These are phyloP conservation scores for Kodamaea neixiangensis DNA, from an alignment of 805 yeast genomes.

Conservation along the genomic window DNA sequence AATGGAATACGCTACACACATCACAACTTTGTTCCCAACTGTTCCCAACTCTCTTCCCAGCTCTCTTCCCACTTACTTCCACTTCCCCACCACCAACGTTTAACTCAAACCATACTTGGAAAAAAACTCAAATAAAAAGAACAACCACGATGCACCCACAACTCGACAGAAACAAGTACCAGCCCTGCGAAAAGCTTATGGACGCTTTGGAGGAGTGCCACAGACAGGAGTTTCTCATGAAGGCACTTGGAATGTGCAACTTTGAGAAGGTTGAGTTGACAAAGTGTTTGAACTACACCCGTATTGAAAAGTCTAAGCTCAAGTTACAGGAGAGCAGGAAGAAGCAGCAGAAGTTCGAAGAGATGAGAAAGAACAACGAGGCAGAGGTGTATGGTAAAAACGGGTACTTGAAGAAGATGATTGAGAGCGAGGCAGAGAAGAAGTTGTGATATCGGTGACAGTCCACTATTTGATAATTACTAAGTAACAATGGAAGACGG, in stretches of 20 bases:
- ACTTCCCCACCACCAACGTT: not conserved
- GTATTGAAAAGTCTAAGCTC: slow-evolving; percentile 62
- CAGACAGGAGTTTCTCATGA: slow-evolving; percentile 60
- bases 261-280: slow-evolving; percentile 77
- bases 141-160: slow-evolving; percentile 43
- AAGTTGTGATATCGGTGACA: slow-evolving; percentile 79
- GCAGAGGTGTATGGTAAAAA: slow-evolving; percentile 84
- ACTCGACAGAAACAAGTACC: slow-evolving; percentile 44
- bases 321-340: slow-evolving; percentile 55
- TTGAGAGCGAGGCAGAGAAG: slow-evolving; percentile 40
- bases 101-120: not conserved
- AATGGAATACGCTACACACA: too few relatives aligned
- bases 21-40: too few relatives aligned
- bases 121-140: not conserved
- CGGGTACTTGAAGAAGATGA: slow-evolving; percentile 62
- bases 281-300: slow-evolving; percentile 76
- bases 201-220: slow-evolving; percentile 91
- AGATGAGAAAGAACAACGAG: slow-evolving; percentile 58
- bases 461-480: too few relatives aligned
- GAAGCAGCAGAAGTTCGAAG: slow-evolving; percentile 55
- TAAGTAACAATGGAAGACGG: too few relatives aligned
- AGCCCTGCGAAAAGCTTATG: slow-evolving; percentile 74
- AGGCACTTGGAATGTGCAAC: slow-evolving; percentile 83
- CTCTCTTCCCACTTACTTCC: not conserved
- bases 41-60: too few relatives aligned